These are phyloP conservation scores for Mycena crocata DNA, from an alignment of 768 basidiomycete species.

Conservation along the genomic window DNA sequence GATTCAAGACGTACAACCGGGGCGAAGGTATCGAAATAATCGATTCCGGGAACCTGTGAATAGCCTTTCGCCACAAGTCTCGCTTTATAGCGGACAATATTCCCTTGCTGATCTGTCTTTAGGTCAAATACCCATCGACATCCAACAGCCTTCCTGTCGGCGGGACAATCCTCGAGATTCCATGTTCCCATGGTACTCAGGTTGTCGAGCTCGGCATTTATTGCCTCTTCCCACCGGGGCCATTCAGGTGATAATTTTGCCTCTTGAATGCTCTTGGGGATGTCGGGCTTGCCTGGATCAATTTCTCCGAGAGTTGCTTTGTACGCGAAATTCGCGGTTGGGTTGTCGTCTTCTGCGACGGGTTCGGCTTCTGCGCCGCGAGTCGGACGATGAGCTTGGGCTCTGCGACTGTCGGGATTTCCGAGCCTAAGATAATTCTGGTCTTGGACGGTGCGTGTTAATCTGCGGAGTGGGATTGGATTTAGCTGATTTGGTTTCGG, in stretches of 20 bases:
- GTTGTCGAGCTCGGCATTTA: background rate
- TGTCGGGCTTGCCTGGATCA: background rate
- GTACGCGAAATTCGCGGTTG: background rate
- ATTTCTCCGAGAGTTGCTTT: background rate
- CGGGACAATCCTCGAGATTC: constrained; percentile 10
- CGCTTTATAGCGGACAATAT: too few species aligned
- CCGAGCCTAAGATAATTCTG: constrained; percentile 10
- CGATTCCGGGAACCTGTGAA: constrained; percentile 16
- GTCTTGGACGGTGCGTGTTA: constrained; percentile 2
- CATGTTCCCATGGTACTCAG: constrained; percentile 3
- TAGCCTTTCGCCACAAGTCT: constrained; percentile 11
- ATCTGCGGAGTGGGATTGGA: constrained; percentile 13
- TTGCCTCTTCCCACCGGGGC: constrained; percentile 1
- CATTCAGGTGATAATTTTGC: constrained; percentile 4
- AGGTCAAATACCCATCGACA: constrained; percentile 8
- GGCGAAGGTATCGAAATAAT: constrained; percentile 16
- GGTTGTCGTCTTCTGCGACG: background rate
- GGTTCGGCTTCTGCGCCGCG: background rate
- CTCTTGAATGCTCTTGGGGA: background rate
- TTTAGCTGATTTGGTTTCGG: constrained; percentile 13
- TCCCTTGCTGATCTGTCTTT: too few species aligned
- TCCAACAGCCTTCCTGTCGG: constrained; percentile 1
- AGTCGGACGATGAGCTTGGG: background rate
- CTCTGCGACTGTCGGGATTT: background rate
- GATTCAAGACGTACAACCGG: constrained; percentile 16